Base-by-base conservation (phyloP, 2,329 filamentous ascomycete genomes). In the Arachnomyces sp. region DNA sequence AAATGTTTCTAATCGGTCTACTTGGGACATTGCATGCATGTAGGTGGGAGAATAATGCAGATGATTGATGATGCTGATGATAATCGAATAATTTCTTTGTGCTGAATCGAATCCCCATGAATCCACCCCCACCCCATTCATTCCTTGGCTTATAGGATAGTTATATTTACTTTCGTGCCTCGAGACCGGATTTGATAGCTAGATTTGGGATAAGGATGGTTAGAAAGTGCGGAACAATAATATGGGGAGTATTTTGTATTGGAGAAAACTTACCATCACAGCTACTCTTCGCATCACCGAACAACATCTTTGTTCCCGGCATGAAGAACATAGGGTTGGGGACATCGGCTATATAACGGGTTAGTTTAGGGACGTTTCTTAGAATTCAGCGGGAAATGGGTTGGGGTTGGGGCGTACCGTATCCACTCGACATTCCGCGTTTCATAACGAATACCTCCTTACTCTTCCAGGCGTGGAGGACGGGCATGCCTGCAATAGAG, bases 361-460 rank as follows among this genome's bases (percentile, higher is more conserved):
- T n/a, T n/a, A n/a, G n/a, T n/a, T n/a, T n/a, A n/a, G n/a, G 39
- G 7, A 45, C n/a, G n/a, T n/a, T n/a, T n/a, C n/a, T 33, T n/a
- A 37, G 29, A 7, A 31, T n/a, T n/a, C n/a, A n/a, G n/a, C n/a
- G n/a, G n/a, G 17, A 25, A 35, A 25, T 9, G 25, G n/a, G 17
- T 3, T 13, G 15, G 31, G 16, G 28, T 28, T 16, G 12, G 16
- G 32, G 65, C 77, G 66, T 54, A 83, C 81, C 86, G 62, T 94
- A 94, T 46, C 87, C 87, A 58, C 84, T 89, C 4, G 84, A 82
- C 82, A 94, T 82, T 37, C 87, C 82, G 44, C 88, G 73, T 75
- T 95, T 95, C 88, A 95, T 94, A 8, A 95, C 84, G 39, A 95
- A 77, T 1, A 92, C 86, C 57, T 90, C 82, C 71, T 93, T 94